Evolutionary conservation across 2,329 filamentous ascomycete genomes (phyloP), one percentile per base, ranked within the genome.

Genomic region (Elsinoe fawcettii): DNA sequence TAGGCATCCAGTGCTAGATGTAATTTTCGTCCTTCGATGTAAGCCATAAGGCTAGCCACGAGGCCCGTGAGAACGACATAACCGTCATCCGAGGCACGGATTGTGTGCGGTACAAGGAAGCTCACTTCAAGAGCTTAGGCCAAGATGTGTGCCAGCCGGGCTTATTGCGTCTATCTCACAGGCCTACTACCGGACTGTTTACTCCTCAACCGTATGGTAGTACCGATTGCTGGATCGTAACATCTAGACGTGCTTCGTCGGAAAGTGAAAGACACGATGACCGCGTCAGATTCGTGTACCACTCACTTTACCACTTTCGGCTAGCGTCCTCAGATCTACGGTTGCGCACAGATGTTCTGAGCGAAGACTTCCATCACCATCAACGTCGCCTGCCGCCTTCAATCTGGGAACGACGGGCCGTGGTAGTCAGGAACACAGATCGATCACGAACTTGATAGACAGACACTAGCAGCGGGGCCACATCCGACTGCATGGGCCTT

Each of bases 311-410:
- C 46, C 46, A 20, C 23, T 32, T 34, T 32, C 23, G 27, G 46
- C 25, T 51, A 51, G 46, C 46, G n/a, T n/a, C 27, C 32, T 51
- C 25, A 51, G 25, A 51, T 51, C 46, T 34, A 12, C 16, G 9
- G 12, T 14, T 9, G 27, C 5, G 46, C 46, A 51, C 46, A 51
- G 46, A 51, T 51, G 27, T 34, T 51, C 46, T 34, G 27, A 51
- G 46, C 46, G 46, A 51, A 51, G 46, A 51, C 46, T 51, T 51
- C 46, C 46, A 51, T 51, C 46, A 51, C 46, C 46, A 51, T 51
- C 46, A n/a, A n/a, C n/a, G n/a, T n/a, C n/a, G n/a, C n/a, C n/a
- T n/a, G n/a, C n/a, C n/a, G n/a, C n/a, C n/a, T 23, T 51, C 30
- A n/a, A 6, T 34, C 20, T 23, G 23, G 46, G 9, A 16, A 14